These are phyloP conservation scores for Lactuca saligna DNA, from an alignment of 129 eudicot species.

Conservation along the genomic window DNA sequence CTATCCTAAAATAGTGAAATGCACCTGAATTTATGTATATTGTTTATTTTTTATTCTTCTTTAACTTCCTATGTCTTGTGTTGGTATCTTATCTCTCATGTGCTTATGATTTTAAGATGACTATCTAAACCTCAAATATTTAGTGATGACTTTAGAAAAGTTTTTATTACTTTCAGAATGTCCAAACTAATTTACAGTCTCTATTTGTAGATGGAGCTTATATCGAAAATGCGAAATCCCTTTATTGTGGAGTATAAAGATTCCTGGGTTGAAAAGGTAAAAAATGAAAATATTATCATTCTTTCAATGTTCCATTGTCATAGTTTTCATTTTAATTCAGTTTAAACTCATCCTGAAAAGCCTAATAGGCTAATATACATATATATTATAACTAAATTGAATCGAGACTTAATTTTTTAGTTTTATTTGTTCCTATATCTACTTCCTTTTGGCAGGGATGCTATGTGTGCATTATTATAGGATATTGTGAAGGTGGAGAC, in stretches of 20 bases:
- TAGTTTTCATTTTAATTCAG: slow-evolving; percentile 3
- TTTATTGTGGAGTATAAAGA: slow-evolving; percentile 96
- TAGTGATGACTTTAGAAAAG: too few species aligned
- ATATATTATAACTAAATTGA: not conserved
- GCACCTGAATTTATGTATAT: slow-evolving; percentile 8
- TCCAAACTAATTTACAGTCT: slow-evolving; percentile 16
- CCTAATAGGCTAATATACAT: slow-evolving; percentile 6
- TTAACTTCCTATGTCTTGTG: slow-evolving; percentile 5
- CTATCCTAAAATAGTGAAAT: slow-evolving; percentile 22
- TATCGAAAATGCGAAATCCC: slow-evolving; percentile 83
- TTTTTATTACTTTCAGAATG: slow-evolving; percentile 12
- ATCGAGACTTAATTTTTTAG: not conserved
- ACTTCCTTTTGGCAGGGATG: slow-evolving; percentile 69
- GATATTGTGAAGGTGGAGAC: slow-evolving; percentile 99
- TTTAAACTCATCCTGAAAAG: not conserved
- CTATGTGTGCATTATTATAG: slow-evolving; percentile 94
- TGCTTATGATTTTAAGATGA: not conserved
- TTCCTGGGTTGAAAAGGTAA: slow-evolving; percentile 99
- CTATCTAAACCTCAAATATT: not conserved
- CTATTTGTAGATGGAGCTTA: slow-evolving; percentile 83
- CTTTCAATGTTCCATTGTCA: slow-evolving; percentile 13
- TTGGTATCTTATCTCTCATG: slow-evolving; percentile 2
- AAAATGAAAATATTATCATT: slow-evolving; percentile 7
- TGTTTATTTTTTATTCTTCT: not conserved
- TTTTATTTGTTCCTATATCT: not conserved